Base-by-base conservation (phyloP, 2,329 filamentous ascomycete genomes). In the Stachybotrys chartarum region DNA sequence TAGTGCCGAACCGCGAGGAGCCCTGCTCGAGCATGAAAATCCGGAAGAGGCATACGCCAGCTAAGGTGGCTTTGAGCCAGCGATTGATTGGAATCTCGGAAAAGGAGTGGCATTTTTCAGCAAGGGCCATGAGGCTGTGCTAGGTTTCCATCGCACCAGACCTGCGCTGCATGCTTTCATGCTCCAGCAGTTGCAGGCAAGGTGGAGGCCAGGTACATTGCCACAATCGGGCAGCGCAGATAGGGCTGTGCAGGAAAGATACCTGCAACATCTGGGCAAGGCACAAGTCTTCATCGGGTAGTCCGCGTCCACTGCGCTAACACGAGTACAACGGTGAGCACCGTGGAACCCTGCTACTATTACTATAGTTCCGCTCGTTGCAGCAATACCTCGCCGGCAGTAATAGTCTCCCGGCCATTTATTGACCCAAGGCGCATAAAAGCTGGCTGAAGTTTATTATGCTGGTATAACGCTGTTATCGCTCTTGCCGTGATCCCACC, bases 101-200 rank as follows among this genome's bases (percentile, higher is more conserved):
- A 24, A 24, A 24, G 24, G 3, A 24, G 24, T 24, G 24, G 24
- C 24, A 24, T 24, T 50, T 44, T 54, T 56, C 54, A 53, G 56
- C 54, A 54, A 49, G 39, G 44, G 30, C n/a, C 24, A 35, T 6
- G 56, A 54, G 56, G 56, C 56, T 56, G 56, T 58, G 56, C 51
- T 39, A 10, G 14, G 35, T 42, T 14, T 42, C 35, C 35, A 42
- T 42, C 10, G 35, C 35, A 42, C 35, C 5, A 42, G 35, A 42
- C 35, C 35, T 42, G 10, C 8, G 35, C 14, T 42, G 35, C 10
- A 42, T 42, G 35, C 10, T 14, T 42, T 42, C 35, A 42, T 14
- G 10, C 35, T 10, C 14, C 35, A 10, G 35, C 35, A 24, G 24
- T 24, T 24, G 24, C 4, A 24, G 24, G 24, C 35, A 42, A 42